phyloP scores from a whole-genome alignment of 2,329 filamentous ascomycete genomes.

The Pseudogymnoascus sp. region DNA sequence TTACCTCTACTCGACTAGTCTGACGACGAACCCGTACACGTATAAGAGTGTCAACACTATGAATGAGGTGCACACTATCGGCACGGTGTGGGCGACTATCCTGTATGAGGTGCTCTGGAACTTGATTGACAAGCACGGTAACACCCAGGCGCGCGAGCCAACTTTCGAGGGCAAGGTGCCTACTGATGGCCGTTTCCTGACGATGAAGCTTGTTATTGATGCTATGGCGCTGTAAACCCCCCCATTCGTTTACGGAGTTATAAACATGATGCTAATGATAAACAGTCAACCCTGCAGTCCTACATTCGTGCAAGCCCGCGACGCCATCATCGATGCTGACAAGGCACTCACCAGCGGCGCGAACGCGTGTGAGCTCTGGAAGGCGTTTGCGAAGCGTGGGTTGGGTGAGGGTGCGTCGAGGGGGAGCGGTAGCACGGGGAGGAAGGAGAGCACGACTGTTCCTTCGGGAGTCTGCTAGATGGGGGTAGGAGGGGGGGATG shows the following conservation, averaged over 20 bases:
- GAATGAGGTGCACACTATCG: conserved; percentile 40
- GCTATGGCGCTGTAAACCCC: conserved; percentile 39
- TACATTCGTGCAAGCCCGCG: conserved; percentile 44
- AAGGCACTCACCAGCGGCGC: conserved; percentile 41
- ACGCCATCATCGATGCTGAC: conserved; percentile 51
- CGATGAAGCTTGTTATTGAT: conserved; percentile 46
- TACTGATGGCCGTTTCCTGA: conserved; percentile 44
- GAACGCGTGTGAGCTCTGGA: conserved; percentile 48
- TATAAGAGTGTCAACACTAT: conserved; percentile 39
- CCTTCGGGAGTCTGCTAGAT: background rate
- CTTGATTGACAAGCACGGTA: conserved; percentile 48
- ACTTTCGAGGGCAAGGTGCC: conserved; percentile 39
- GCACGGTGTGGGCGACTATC: conserved; percentile 45
- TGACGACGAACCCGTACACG: conserved; percentile 42
- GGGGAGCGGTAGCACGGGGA: background rate
- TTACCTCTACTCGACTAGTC: conserved; percentile 45
- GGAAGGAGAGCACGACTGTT: background rate
- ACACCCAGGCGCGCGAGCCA: conserved; percentile 38
- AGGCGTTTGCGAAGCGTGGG: conserved; percentile 50
- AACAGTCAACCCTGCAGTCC: conserved; percentile 48
- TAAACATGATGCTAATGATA: background rate
- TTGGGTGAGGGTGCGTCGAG: conserved; percentile 31
- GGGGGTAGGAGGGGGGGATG: background rate
- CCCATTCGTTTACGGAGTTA: background rate
- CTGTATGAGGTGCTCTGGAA: conserved; percentile 54